Base-by-base conservation (phyloP, 257 asterid genomes). In the Ligustrum vulgare region DNA sequence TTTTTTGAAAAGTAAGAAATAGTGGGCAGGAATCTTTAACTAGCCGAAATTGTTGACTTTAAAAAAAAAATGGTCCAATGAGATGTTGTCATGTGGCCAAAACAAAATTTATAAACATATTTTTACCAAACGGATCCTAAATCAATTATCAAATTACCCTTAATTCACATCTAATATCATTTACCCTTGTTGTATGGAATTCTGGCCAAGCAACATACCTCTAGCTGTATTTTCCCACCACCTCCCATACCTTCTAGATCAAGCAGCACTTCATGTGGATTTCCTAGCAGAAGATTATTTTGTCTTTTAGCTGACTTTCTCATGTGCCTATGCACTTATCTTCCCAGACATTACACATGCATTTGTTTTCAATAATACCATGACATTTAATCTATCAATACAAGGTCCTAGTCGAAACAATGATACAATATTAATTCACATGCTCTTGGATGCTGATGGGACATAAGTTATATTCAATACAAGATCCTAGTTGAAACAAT, bases 171-270 rank as follows among this genome's bases (percentile, higher is more conserved):
- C 28, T 51, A 41, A 60, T 22, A 71, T 25, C 28, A 32, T 41
- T 41, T 41, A 41, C 35, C 25, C 71, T 76, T 36, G 22, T 73
- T 49, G 13, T 66, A 43, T 67, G 34, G 37, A 31, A 80, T 35
- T 58, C 63, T 68, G 39, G 62, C 11, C 58, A 35, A 34, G 77
- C 73, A 78, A 84, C 90, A 79, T 80, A 91, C 98, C 98, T 93
- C 98, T 71, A 95, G 79, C 81, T 87, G 85, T 86, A 95, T 80
- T 88, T 90, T 91, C 75, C 98, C 99, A 82, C 98, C 99, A 88
- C 97, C 97, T 79, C 97, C 99, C 97, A 95, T 95, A 71, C 99
- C 99, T 89, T 91, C 98, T 90, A 93, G 84, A 79, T 90, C 93
- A 78, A 93, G 91, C 87, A 87, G 79, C 88, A 95, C 83, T 74